Evolutionary conservation across 2,329 filamentous ascomycete species (phyloP).

Genomic region (Aureobasidium sp.): DNA sequence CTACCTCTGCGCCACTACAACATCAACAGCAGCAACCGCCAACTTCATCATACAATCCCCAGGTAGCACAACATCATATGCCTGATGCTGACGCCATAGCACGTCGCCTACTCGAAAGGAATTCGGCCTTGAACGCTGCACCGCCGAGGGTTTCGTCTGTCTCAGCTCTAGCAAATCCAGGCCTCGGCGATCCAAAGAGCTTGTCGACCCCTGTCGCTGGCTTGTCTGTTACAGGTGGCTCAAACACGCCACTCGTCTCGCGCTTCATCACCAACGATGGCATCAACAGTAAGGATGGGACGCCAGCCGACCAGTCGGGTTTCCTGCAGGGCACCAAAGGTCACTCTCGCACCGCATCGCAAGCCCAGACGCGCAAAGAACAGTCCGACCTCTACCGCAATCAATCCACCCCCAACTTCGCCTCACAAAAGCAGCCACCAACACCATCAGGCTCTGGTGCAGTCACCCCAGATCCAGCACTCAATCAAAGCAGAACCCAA

Average conservation of each 20-base stretch:
- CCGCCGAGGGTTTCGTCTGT: slow-evolving; percentile 59
- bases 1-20: not conserved
- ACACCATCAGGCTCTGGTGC: slow-evolving; percentile 20
- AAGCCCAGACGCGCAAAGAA: slow-evolving; percentile 1
- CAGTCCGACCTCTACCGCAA: slow-evolving; percentile 13
- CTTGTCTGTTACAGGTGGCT: not conserved
- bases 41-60: slow-evolving; percentile 3
- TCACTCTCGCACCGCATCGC: slow-evolving; percentile 11
- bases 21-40: not conserved
- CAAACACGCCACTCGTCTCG: slow-evolving; percentile 32
- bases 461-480: slow-evolving; percentile 12
- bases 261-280: slow-evolving; percentile 33
- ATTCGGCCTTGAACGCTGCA: slow-evolving; percentile 47
- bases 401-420: slow-evolving; percentile 14
- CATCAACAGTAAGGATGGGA: slow-evolving; percentile 28
- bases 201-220: slow-evolving; percentile 30
- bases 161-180: slow-evolving; percentile 33
- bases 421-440: slow-evolving; percentile 16
- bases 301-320: slow-evolving; percentile 17
- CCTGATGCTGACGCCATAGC: slow-evolving; percentile 59
- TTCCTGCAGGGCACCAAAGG: slow-evolving; percentile 14
- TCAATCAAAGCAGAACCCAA: slow-evolving; percentile 54
- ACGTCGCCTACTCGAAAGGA: slow-evolving; percentile 57
- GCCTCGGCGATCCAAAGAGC: slow-evolving; percentile 25
- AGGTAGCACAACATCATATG: slow-evolving; percentile 15